Evolutionary conservation across 768 basidiomycete genomes (phyloP).

Genomic region (Pulveroboletus sp.): DNA sequence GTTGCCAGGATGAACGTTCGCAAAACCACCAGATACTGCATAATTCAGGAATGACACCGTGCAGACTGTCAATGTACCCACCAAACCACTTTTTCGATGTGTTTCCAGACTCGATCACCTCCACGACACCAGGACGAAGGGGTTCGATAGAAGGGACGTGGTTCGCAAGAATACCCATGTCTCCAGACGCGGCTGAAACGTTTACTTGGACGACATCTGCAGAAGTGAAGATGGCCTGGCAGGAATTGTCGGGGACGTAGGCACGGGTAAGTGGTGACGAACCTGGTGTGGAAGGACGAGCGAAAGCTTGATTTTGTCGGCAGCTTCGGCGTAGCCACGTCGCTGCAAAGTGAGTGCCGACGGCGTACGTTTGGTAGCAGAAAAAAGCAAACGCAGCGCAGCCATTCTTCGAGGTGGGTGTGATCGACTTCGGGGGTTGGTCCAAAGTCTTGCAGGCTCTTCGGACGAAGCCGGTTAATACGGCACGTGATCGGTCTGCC

Average conservation of each 20-base stretch:
- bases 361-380: constrained; percentile 57
- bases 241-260: constrained; percentile 11
- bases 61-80: constrained; percentile 37
- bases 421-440: neutral
- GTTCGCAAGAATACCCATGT: constrained; percentile 99
- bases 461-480: constrained; percentile 28
- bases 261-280: constrained; percentile 24
- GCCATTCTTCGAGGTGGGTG: constrained; percentile 48
- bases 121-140: constrained; percentile 88
- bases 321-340: constrained; percentile 89
- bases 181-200: constrained; percentile 87
- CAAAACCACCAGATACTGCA: constrained; percentile 92
- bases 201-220: constrained; percentile 95
- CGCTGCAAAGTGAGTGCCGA: constrained; percentile 47
- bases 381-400: constrained; percentile 65
- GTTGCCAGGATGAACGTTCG: constrained; percentile 97
- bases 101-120: constrained; percentile 81
- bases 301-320: constrained; percentile 88
- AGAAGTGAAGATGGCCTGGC: constrained; percentile 84
- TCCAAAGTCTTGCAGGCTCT: neutral
- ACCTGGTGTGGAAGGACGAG: constrained; percentile 96
- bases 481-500: constrained; percentile 19
- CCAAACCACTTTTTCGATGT: constrained; percentile 95
- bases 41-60: constrained; percentile 2
- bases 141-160: constrained; percentile 98